Evolutionary conservation across 2,329 filamentous ascomycete genomes (phyloP), one percentile per base, ranked within the genome.

Genomic region (Capronia americana): DNA sequence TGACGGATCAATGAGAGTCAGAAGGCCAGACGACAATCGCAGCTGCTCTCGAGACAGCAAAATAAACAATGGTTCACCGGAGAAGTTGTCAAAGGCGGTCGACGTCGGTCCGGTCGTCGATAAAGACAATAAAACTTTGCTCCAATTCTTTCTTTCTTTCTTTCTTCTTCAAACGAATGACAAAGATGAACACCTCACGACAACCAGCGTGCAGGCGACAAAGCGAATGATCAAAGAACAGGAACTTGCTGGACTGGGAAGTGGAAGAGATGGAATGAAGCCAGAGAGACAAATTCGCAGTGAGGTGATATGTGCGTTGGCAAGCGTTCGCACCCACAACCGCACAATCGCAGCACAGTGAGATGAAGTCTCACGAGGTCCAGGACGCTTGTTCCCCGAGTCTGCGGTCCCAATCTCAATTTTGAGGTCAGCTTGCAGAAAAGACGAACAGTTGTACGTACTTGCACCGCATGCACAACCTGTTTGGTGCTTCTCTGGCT

Each of bases 141-240:
- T 20, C 28, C 26, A 53, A 12, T 23, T 50, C 30, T 53, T 53
- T 61, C 58, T 41, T 53, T 53, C 53, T 48, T 41, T 32, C 60
- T 63, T 51, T 57, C 53, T 58, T 34, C 23, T 50, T 51, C 26
- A 61, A 65, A 61, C 57, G 63, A 65, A 46, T 57, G 60, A 63
- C 38, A 48, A 56, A 48, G 44, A 24, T 24, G 41, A 32, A 30
- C 46, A 24, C 28, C 5, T 3, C 28, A 61, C 58, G 28, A 53
- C 44, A 61, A 53, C 58, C 46, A 38, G 44, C 30, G 28, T 53
- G 44, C 32, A 53, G n/a, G 41, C 12, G 57, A 60, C n/a, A 60
- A 55, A 60, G 57, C n/a, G 23, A 54, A 57, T 14, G 32, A 48
- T 34, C 30, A 59, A 54, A 46, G 11, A 14, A 58, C 20, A 28